These are phyloP conservation scores for Oxytropis ochrocephala DNA, from an alignment of 306 rosid species.

Conservation along the genomic window DNA sequence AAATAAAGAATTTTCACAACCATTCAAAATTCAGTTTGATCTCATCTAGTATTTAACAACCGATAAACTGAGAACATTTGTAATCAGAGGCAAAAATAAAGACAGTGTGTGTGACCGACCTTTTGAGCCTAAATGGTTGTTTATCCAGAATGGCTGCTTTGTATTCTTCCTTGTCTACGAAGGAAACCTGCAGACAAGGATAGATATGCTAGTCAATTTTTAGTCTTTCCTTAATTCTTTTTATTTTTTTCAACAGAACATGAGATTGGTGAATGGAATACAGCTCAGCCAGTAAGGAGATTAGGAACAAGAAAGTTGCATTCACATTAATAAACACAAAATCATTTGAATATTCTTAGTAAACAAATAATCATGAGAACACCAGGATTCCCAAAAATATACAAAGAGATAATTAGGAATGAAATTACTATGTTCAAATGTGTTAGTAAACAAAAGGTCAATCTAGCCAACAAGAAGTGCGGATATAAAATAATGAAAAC, in stretches of 20 bases:
- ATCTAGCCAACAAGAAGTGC: neutral
- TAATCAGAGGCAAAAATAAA: neutral
- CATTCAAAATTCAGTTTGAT: neutral
- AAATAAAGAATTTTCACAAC: neutral
- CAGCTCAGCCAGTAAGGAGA: neutral
- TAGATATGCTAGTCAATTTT: slow-evolving; percentile 14
- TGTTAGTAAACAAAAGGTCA: neutral
- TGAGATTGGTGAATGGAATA: slow-evolving; percentile 1
- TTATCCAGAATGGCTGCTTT: slow-evolving; percentile 43
- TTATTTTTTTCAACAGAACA: neutral
- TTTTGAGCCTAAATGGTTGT: slow-evolving; percentile 52
- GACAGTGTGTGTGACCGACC: slow-evolving; percentile 16
- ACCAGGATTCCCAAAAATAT: neutral
- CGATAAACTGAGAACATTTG: slow-evolving; percentile 8
- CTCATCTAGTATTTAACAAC: neutral
- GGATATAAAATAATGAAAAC: neutral
- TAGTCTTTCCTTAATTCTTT: neutral
- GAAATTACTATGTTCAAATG: neutral
- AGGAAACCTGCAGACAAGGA: slow-evolving; percentile 40
- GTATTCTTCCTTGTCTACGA: slow-evolving; percentile 42
- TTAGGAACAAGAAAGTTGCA: neutral
- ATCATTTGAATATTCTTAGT: too few species aligned
- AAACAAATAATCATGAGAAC: slow-evolving; percentile 1
- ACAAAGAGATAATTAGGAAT: neutral
- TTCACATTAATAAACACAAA: too few species aligned